phyloP scores from a whole-genome alignment of 2,329 filamentous ascomycete species.

The Epichloe gansuensis region DNA sequence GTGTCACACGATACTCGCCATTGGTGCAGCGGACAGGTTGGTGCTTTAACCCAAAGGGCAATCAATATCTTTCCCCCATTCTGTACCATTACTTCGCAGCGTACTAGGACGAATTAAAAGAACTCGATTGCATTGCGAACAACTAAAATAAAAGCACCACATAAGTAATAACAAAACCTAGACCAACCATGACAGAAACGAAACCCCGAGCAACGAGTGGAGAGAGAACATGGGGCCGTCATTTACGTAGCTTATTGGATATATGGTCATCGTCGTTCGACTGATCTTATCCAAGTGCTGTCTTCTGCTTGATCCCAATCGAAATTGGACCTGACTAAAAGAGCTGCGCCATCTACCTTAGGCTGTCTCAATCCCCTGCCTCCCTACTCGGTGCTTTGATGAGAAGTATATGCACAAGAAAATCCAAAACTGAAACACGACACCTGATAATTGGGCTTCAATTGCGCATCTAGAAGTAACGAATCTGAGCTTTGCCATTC shows the following conservation, averaged over 20 bases:
- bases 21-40: background rate
- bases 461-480: slow-evolving; percentile 24
- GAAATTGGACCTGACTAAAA: background rate
- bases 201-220: background rate
- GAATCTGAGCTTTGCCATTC: slow-evolving; percentile 30
- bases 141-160: slow-evolving; percentile 6
- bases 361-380: background rate
- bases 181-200: background rate
- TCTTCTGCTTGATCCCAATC: background rate
- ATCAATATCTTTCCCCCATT: background rate
- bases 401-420: slow-evolving; percentile 23
- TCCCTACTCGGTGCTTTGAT: slow-evolving; percentile 8
- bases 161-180: slow-evolving; percentile 1
- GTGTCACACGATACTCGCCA: no score
- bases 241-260: background rate
- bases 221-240: background rate
- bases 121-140: slow-evolving; percentile 1
- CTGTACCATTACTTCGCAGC: background rate
- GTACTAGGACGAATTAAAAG: background rate
- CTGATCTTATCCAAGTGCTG: background rate
- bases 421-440: slow-evolving; percentile 15
- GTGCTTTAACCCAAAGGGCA: background rate
- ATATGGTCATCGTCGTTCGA: background rate
- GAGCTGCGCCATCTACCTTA: background rate
- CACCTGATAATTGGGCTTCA: background rate